phyloP scores from a whole-genome alignment of 306 rosid species.

The Trifolium fragiferum region DNA sequence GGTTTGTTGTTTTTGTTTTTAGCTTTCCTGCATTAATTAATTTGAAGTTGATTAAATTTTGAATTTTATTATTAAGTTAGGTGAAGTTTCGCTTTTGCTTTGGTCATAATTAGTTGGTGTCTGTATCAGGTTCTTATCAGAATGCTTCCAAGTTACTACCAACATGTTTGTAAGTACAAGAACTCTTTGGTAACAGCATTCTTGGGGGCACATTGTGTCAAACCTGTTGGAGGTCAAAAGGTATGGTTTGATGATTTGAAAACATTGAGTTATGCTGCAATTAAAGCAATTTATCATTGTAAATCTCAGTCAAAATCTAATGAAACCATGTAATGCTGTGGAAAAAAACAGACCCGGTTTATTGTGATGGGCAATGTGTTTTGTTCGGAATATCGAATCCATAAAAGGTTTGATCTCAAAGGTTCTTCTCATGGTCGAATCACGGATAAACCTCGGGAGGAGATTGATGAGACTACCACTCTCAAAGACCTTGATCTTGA shows the following conservation, averaged over 20 bases:
- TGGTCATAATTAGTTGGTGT: slow-evolving; percentile 37
- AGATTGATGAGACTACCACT: slow-evolving; percentile 67
- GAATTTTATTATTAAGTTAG: slow-evolving; percentile 32
- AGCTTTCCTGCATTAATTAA: slow-evolving; percentile 19
- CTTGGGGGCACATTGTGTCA: slow-evolving; percentile 65
- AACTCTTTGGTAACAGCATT: slow-evolving; percentile 59
- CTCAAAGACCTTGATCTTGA: slow-evolving; percentile 66
- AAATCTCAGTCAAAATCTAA: slow-evolving; percentile 28
- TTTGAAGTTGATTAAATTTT: slow-evolving; percentile 6
- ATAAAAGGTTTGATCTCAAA: slow-evolving; percentile 65
- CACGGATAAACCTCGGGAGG: slow-evolving; percentile 55
- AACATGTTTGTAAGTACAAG: slow-evolving; percentile 58
- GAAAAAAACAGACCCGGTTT: slow-evolving; percentile 53
- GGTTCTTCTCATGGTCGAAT: slow-evolving; percentile 65
- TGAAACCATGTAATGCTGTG: slow-evolving; percentile 24
- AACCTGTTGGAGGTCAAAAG: slow-evolving; percentile 68
- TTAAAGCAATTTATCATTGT: slow-evolving; percentile 8
- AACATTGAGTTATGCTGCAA: neutral
- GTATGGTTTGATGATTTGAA: slow-evolving; percentile 38
- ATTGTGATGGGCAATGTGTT: slow-evolving; percentile 71
- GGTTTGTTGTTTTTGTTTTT: slow-evolving; percentile 45
- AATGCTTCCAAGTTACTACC: slow-evolving; percentile 65
- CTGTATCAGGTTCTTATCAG: slow-evolving; percentile 60
- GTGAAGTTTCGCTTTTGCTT: slow-evolving; percentile 39
- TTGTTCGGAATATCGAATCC: slow-evolving; percentile 61